A percentile compares a stretch with the other conserved stretches of the same genome.
phyloP scores from a whole-genome alignment of 2,329 filamentous ascomycete genomes.

The Botrytis elliptica region DNA sequence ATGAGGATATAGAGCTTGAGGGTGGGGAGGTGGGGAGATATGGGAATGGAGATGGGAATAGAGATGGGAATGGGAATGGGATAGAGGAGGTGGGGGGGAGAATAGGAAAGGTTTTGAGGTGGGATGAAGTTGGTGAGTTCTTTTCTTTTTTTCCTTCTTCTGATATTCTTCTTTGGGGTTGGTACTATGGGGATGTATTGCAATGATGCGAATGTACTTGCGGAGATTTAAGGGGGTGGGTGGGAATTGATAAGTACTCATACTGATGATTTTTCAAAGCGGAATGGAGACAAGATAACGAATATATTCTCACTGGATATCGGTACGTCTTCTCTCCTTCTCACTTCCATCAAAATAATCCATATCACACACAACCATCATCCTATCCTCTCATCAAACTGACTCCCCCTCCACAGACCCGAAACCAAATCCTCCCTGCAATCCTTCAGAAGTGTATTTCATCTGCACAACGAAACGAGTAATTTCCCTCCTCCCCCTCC shows the following conservation, averaged over 20 bases:
- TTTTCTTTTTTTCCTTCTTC: neutral
- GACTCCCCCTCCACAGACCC: neutral
- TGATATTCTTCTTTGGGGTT: neutral
- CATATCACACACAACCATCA: neutral
- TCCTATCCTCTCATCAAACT: neutral
- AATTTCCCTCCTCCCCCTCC: neutral
- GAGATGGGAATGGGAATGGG: too few relatives aligned
- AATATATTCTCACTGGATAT: constrained; percentile 1
- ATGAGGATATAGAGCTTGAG: neutral
- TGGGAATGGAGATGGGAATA: neutral
- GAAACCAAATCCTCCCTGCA: neutral
- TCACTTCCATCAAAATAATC: neutral
- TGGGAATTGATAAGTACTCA: too few relatives aligned
- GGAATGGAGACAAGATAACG: constrained; percentile 5
- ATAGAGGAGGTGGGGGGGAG: too few relatives aligned
- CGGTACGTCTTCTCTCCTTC: neutral
- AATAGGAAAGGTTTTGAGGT: neutral
- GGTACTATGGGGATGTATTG: fast-evolving
- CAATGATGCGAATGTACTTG: neutral
- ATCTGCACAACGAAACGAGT: constrained; percentile 10
- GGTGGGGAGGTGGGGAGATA: neutral
- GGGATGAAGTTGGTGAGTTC: constrained; percentile 4
- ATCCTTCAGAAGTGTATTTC: neutral
- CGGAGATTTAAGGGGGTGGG: too few relatives aligned
- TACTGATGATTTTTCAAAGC: neutral